Evolutionary conservation across 2,329 filamentous ascomycete species (phyloP).

Genomic region (Cadophora gregata): DNA sequence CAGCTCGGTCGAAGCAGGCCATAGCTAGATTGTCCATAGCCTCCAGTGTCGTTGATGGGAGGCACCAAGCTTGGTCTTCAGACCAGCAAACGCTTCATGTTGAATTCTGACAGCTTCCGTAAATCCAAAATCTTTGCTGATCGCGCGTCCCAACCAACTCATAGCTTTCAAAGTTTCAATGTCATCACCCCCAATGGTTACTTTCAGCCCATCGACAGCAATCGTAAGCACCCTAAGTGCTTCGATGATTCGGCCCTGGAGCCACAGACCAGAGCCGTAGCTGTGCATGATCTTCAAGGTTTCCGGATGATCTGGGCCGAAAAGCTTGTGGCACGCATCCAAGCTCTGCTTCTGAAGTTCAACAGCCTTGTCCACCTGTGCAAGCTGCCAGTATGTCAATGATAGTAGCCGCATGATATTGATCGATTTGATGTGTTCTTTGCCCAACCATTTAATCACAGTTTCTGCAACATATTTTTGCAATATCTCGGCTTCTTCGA

Average conservation of each 20-base stretch:
- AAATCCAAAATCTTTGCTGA: constrained; percentile 16
- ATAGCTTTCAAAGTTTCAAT: constrained; percentile 20
- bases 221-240: constrained; percentile 2
- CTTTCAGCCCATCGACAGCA: constrained; percentile 14
- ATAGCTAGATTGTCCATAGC: constrained; percentile 21
- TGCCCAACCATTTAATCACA: neutral
- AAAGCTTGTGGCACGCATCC: constrained; percentile 10
- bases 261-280: constrained; percentile 14
- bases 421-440: constrained; percentile 9
- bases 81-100: constrained; percentile 12
- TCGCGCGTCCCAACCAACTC: constrained; percentile 10
- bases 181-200: constrained; percentile 11
- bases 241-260: constrained; percentile 11
- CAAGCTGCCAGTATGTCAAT: constrained; percentile 17
- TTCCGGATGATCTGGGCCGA: constrained; percentile 10
- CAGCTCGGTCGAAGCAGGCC: constrained; percentile 20
- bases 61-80: constrained; percentile 17
- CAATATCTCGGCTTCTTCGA: constrained; percentile 14
- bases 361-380: constrained; percentile 15
- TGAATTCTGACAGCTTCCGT: constrained; percentile 15
- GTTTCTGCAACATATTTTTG: neutral
- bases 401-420: constrained; percentile 11
- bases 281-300: constrained; percentile 19
- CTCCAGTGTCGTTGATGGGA: constrained; percentile 20
- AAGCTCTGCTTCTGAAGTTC: constrained; percentile 12